Conservation (phyloP, 1,139 yeast genomes). For the Pichia sp. region DNA sequence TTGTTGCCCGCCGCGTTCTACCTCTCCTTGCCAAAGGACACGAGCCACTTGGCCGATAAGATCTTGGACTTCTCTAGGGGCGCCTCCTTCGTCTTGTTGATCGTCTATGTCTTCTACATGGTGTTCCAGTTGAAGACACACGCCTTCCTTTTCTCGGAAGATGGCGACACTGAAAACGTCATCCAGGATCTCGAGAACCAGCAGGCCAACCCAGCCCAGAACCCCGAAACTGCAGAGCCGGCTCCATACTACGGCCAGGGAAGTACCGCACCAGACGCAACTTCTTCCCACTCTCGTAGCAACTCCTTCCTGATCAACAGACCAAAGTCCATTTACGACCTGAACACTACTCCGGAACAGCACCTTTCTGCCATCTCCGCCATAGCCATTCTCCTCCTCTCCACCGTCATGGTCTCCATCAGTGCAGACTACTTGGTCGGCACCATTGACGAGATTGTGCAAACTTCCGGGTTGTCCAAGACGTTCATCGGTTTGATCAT, state of each 20-base stretch:
- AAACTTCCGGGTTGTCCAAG: constrained; percentile 78
- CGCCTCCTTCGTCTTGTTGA: constrained; percentile 70
- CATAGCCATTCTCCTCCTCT: constrained; percentile 46
- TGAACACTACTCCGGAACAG: constrained; percentile 22
- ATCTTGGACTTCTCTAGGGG: constrained; percentile 84
- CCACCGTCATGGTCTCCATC: constrained; percentile 79
- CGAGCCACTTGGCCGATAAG: constrained; percentile 39
- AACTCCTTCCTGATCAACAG: constrained; percentile 23
- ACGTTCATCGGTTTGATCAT: constrained; percentile 92
- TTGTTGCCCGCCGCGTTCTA: constrained; percentile 95
- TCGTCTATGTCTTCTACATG: constrained; percentile 75
- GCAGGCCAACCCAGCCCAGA: constrained; percentile 30
- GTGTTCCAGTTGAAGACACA: constrained; percentile 89
- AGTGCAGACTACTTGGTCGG: constrained; percentile 94
- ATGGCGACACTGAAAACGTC: constrained; percentile 9
- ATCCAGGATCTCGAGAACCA: constrained; percentile 30
- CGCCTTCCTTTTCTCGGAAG: constrained; percentile 52
- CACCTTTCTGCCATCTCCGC: constrained; percentile 43
- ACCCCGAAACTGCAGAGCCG: neutral
- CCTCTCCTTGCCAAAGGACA: constrained; percentile 61
- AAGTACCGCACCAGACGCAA: neutral
- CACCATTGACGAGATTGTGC: constrained; percentile 85
- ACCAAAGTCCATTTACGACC: constrained; percentile 30
- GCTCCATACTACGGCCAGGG: constrained; percentile 5
- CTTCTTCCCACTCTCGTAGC: constrained; percentile 13